Evolutionary conservation across 495 filamentous ascomycete species (phyloP).

Genomic region (Friedmanniomyces endolithicus): DNA sequence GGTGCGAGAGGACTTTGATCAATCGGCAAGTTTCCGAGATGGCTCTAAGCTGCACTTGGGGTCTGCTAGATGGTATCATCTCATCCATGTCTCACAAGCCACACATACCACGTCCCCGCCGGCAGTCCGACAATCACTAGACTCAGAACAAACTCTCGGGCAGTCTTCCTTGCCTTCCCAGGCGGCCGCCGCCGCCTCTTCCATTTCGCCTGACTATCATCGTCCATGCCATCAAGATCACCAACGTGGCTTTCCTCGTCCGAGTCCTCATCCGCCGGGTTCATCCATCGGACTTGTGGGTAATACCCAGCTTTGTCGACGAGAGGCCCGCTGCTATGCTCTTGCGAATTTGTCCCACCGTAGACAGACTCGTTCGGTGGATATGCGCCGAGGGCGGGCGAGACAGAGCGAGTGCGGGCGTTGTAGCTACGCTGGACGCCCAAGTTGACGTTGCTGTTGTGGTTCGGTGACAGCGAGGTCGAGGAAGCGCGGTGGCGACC

Average conservation of each 20-base stretch:
- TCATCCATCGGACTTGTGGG: constrained; percentile 11
- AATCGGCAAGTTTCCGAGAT: too few relatives aligned
- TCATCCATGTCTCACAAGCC: constrained; percentile 25
- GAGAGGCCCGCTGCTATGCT: background rate
- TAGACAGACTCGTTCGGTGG: background rate
- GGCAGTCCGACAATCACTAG: constrained; percentile 21
- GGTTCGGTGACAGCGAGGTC: background rate
- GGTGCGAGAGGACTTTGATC: too few relatives aligned
- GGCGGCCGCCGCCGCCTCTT: constrained; percentile 17
- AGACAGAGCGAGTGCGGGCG: constrained; percentile 20
- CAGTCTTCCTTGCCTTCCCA: constrained; percentile 9
- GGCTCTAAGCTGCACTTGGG: too few relatives aligned
- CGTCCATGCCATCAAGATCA: background rate
- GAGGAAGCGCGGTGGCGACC: constrained; percentile 12
- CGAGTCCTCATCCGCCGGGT: constrained; percentile 11
- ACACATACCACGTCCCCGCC: constrained; percentile 26
- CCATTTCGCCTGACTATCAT: constrained; percentile 20
- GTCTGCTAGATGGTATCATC: too few relatives aligned
- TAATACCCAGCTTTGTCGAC: constrained; percentile 12
- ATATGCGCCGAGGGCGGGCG: background rate
- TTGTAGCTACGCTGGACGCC: constrained; percentile 14
- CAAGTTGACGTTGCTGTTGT: background rate
- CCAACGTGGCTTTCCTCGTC: constrained; percentile 16
- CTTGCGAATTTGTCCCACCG: background rate
- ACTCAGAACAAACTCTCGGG: constrained; percentile 23